Conservation (phyloP, 164 flowering plant genomes). For the Nelumbo lutea region DNA sequence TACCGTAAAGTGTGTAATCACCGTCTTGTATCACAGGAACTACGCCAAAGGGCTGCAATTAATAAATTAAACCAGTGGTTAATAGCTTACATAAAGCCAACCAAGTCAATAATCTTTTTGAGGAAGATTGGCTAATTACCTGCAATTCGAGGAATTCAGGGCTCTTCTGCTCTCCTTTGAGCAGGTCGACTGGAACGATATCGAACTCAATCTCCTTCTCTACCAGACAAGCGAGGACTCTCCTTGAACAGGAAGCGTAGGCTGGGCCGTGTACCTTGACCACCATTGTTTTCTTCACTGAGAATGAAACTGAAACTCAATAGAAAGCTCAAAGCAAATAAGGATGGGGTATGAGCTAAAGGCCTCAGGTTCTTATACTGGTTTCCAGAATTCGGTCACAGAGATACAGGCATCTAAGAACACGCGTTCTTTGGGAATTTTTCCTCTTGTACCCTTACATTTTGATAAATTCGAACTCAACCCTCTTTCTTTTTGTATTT, state of each 20-base stretch:
- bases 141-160: constrained; percentile 32
- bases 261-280: constrained; percentile 36
- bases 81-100: background rate
- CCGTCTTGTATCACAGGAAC: constrained; percentile 26
- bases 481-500: no score
- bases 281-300: background rate
- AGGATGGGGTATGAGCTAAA: no score
- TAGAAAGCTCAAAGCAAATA: no score
- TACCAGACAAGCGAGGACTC: constrained; percentile 25
- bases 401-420: no score
- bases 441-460: no score
- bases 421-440: no score
- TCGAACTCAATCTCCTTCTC: constrained; percentile 34
- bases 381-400: no score
- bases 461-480: no score
- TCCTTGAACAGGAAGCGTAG: constrained; percentile 22
- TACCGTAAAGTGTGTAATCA: constrained; percentile 18
- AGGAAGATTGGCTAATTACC: constrained; percentile 11
- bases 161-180: constrained; percentile 31
- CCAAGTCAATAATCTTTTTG: background rate
- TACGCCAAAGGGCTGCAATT: constrained; percentile 21
- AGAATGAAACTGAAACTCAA: no score
- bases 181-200: constrained; percentile 27
- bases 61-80: background rate
- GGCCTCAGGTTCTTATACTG: no score